phyloP scores from a whole-genome alignment of 78 protist genomes.

The Anaeramoeba flamelloides region DNA sequence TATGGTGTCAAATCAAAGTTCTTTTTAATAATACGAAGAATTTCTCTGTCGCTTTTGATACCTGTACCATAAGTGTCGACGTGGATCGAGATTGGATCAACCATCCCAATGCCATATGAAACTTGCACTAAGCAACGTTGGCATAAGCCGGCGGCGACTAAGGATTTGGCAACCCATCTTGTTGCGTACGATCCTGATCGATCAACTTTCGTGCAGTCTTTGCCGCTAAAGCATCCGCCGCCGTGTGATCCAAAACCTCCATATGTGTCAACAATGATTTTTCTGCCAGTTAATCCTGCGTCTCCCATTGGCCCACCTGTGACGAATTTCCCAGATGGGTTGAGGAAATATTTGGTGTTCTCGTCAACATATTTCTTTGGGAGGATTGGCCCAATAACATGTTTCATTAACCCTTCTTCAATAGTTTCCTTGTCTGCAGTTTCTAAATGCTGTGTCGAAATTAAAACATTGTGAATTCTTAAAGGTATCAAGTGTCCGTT shows the following conservation, averaged over 20 bases:
- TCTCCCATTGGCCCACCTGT: slow-evolving; percentile 99
- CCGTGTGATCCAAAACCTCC: slow-evolving; percentile 99
- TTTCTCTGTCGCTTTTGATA: slow-evolving; percentile 44
- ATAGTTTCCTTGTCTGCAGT: too few relatives aligned
- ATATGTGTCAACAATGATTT: slow-evolving; percentile 95
- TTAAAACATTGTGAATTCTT: slow-evolving; percentile 89
- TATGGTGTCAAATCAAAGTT: slow-evolving; percentile 95
- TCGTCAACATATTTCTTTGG: slow-evolving; percentile 75
- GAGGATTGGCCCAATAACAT: slow-evolving; percentile 65
- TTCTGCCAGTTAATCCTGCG: slow-evolving; percentile 99
- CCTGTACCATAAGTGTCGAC: slow-evolving; percentile 96
- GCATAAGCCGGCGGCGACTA: slow-evolving; percentile 82
- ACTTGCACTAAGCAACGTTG: slow-evolving; percentile 83
- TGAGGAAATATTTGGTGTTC: slow-evolving; percentile 83
- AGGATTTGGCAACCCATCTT: slow-evolving; percentile 98
- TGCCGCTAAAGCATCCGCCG: slow-evolving; percentile 99
- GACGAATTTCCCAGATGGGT: slow-evolving; percentile 95
- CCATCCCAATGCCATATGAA: slow-evolving; percentile 98
- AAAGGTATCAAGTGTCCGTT: slow-evolving; percentile 62
- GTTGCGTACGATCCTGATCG: slow-evolving; percentile 98
- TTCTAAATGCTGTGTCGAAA: slow-evolving; percentile 96
- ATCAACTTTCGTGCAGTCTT: slow-evolving; percentile 99
- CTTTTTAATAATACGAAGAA: slow-evolving; percentile 65
- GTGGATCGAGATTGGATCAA: slow-evolving; percentile 84
- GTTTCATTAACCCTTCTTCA: slow-evolving; percentile 67